Evolutionary conservation across 129 eudicot genomes (phyloP), one percentile per base, ranked within the genome.

Genomic region (carrot (Daucus carota)): DNA sequence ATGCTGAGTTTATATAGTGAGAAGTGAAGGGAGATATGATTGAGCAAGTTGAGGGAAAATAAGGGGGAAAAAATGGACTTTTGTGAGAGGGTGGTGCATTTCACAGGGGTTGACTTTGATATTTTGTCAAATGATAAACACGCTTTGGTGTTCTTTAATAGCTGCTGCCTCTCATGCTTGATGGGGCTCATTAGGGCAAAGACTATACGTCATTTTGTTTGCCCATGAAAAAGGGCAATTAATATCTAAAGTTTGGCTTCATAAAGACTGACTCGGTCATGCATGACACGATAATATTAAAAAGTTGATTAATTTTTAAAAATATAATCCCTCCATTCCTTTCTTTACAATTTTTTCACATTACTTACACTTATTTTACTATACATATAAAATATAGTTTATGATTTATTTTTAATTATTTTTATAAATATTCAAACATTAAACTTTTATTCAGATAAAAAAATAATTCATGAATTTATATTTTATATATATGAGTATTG

Each of bases 61-160:
- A 54, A 5, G 4, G 15, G 20, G 22, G 16, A 31, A 13, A 31
- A 13, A 63, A 6, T 29, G 22, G 69, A 62, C 36, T 28, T 62
- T 62, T 62, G 69, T 62, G 26, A 62, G 10, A 31, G 28, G 33
- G 0, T 31, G 6, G 63, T 7, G 2, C 34, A 12, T 60, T 14
- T 26, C n/a, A n/a, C 63, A 8, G 28, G 77, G 80, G 17, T 83
- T 78, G 86, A 83, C 86, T 83, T 75, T 70, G 50, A 77, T 26
- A 38, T 6, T 17, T 74, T 44, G 86, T 83, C 83, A 83, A 83
- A 74, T 57, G 75, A 38, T 41, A 0, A 72, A 72, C 57, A 43
- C 75, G 75, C 57, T 12, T 70, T 70, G 20, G 41, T 40, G 3
- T 70, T 70, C 44, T 68, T 33, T 38, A 3, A 17, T 68, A 36